A percentile compares a stretch with the other conserved stretches of the same genome.
phyloP scores from a whole-genome alignment of 2,329 filamentous ascomycete species.

The Mollisiaceae sp. region DNA sequence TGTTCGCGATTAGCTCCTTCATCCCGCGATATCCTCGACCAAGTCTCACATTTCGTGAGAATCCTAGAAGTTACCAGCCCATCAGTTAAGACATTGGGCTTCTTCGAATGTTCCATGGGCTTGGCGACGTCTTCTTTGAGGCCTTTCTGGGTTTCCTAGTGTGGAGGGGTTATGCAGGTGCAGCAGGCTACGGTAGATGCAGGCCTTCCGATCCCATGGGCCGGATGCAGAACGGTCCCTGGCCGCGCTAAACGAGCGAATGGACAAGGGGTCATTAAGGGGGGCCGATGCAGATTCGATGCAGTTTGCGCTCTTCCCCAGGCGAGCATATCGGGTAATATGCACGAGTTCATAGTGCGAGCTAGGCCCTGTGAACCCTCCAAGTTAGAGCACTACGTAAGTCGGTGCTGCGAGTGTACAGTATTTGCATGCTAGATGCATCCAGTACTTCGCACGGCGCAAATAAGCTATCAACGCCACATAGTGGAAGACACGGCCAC shows the following conservation, averaged over 20 bases:
- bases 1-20: not conserved
- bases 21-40: not conserved
- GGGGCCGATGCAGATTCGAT: too few species aligned
- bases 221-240: not conserved
- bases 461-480: not conserved
- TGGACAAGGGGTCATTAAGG: not conserved
- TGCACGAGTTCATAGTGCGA: not conserved
- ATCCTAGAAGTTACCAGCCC: not conserved
- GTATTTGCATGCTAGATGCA: too few species aligned
- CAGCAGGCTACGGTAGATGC: not conserved
- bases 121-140: conserved; percentile 7
- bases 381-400: too few species aligned
- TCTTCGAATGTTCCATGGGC: conserved; percentile 10
- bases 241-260: not conserved
- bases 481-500: not conserved
- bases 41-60: not conserved
- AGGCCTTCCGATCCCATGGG: not conserved
- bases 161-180: conserved; percentile 7
- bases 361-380: not conserved
- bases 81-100: not conserved
- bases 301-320: not conserved
- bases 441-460: too few species aligned
- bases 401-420: too few species aligned
- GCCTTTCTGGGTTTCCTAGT: not conserved
- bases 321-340: not conserved